Conservation (phyloP, 2,329 filamentous ascomycete genomes). For the Fusarium burgessii region DNA sequence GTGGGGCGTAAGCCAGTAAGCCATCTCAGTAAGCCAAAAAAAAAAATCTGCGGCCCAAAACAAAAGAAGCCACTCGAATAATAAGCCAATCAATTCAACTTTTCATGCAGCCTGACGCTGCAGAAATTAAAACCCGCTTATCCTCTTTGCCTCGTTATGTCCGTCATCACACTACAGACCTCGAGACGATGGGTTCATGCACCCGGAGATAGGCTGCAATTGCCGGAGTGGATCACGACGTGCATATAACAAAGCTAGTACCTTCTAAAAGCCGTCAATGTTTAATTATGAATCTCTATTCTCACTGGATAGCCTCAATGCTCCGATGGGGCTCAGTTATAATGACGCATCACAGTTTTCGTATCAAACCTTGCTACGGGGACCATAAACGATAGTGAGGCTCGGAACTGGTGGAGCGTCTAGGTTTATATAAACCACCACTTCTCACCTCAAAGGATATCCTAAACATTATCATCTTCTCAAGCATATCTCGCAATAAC, state of each 20-base stretch:
- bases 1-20: background rate
- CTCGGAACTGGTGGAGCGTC: accelerated
- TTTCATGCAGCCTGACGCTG: background rate
- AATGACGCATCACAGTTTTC: background rate
- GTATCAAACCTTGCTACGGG: background rate
- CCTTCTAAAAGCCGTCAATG: background rate
- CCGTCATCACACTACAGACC: background rate
- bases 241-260: background rate
- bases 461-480: background rate
- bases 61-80: background rate
- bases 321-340: background rate
- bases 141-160: background rate
- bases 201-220: background rate
- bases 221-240: background rate
- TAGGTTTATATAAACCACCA: background rate
- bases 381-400: accelerated
- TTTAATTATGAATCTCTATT: background rate
- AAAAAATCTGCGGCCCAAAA: background rate
- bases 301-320: background rate
- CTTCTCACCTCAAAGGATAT: too few relatives aligned
- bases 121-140: background rate
- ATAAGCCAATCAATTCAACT: background rate
- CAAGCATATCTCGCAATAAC: background rate
- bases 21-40: background rate
- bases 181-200: background rate